Evolutionary conservation across 371 early-diverging fungal species (phyloP), one percentile per base, ranked within the genome.

Genomic region (Polyrhizophydium stewartii): DNA sequence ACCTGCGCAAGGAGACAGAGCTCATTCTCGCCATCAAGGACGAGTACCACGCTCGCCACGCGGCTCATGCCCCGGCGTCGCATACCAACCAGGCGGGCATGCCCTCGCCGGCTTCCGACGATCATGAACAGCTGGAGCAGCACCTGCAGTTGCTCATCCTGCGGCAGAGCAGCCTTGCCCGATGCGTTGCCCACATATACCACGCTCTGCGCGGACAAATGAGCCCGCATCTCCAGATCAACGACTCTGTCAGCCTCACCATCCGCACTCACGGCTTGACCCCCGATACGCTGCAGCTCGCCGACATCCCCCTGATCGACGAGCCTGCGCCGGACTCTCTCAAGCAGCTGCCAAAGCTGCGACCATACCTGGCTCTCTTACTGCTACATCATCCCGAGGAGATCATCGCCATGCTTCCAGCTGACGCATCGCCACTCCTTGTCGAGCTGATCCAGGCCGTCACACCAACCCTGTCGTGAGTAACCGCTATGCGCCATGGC

Each of bases 331-430:
- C 13, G 35, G 3, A 13, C 35, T 3, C 13, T 35, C 35, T 13
- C 13, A 13, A 35, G 13, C 3, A 3, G 35, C 35, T 35, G 35
- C 13, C 35, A 35, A 35, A 3, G 35, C 74, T 96, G 33, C 84
- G 90, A 41, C 94, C 96, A 0, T 92, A 92, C 65, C 91, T 93
- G 41, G 88, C 93, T 0, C 64, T 96, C 2, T 65, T 96, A 45
- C 78, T 94, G 2, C 68, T 92, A n/a, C 86, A 87, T 51, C 91
- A 90, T 62, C 87, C 90, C 0, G 92, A 92, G 59, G 89, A 89
- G 62, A 85, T 96, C 30, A 56, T 91, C 28, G 83, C 85, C 35
- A 79, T 46, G 1, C 66, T 91, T 67, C 90, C 92, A 13, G 63
- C 87, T 57, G 93, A 93, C 73, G 86, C 90, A 12, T 90, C 89